A percentile compares a stretch with the other conserved stretches of the same genome.
Evolutionary conservation across 371 early-diverging fungal species (phyloP).

Genomic region (Syncephalis fuscata): DNA sequence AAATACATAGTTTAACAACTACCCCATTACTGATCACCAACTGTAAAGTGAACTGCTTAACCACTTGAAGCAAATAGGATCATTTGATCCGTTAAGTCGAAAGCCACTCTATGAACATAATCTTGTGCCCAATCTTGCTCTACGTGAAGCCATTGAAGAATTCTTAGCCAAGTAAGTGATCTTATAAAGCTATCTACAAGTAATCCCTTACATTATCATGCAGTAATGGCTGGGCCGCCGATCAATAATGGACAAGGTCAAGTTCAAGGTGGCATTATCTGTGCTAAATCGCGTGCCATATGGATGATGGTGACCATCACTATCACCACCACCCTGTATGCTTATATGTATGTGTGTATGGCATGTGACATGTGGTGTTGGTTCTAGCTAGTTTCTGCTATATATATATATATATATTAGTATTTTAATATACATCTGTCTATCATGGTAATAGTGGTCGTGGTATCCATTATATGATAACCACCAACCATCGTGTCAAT

Average conservation of each 20-base stretch:
- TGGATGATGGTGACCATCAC: too few relatives aligned
- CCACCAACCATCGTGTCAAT: too few relatives aligned
- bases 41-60: constrained; percentile 20
- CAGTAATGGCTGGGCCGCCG: constrained; percentile 10
- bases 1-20: not conserved
- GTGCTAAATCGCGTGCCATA: too few relatives aligned
- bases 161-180: constrained; percentile 6
- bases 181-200: too few relatives aligned
- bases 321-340: too few relatives aligned
- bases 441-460: too few relatives aligned
- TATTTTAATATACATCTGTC: too few relatives aligned
- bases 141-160: constrained; percentile 11
- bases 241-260: constrained; percentile 2
- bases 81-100: constrained; percentile 27
- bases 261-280: not conserved
- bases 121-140: constrained; percentile 25
- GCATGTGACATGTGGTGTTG: too few relatives aligned
- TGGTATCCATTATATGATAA: too few relatives aligned
- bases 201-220: not conserved
- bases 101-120: constrained; percentile 18
- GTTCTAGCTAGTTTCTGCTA: too few relatives aligned
- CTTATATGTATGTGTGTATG: too few relatives aligned
- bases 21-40: not conserved
- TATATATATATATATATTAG: too few relatives aligned
- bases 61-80: constrained; percentile 27